Conservation (phyloP, 495 filamentous ascomycete species). For the Penicillium arizonense region DNA sequence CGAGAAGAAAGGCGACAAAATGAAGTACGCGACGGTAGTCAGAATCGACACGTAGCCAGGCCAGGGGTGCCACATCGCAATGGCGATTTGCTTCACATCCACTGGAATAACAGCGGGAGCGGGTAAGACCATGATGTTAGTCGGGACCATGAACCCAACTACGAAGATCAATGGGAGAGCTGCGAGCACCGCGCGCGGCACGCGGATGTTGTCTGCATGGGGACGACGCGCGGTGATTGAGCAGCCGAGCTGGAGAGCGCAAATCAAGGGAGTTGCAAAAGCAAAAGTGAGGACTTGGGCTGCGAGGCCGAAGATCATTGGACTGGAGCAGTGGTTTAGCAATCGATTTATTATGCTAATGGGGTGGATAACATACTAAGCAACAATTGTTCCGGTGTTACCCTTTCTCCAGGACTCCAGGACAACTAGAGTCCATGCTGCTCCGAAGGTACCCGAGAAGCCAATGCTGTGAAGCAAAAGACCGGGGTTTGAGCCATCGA, state of each 20-base stretch:
- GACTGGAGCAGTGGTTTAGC: conserved; percentile 26
- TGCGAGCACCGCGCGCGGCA: conserved; percentile 45
- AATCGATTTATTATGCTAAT: background rate
- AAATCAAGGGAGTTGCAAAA: conserved; percentile 51
- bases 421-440: conserved; percentile 53
- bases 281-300: conserved; percentile 56
- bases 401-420: conserved; percentile 56
- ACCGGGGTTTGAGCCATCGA: conserved; percentile 49
- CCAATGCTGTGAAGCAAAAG: conserved; percentile 46
- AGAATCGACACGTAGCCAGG: conserved; percentile 48
- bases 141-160: conserved; percentile 52
- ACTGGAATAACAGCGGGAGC: conserved; percentile 40
- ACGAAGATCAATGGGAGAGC: conserved; percentile 47
- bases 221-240: conserved; percentile 49
- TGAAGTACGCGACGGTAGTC: conserved; percentile 26
- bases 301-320: conserved; percentile 48
- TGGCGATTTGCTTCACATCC: conserved; percentile 54
- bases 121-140: conserved; percentile 51
- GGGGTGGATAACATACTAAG: conserved; percentile 42
- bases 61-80: conserved; percentile 61
- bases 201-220: conserved; percentile 45
- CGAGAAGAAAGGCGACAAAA: conserved; percentile 34
- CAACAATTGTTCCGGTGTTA: conserved; percentile 50
- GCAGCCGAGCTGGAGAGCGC: conserved; percentile 50
- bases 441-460: conserved; percentile 54